phyloP scores from a whole-genome alignment of 2,329 filamentous ascomycete genomes.

The Penicillium sp. region DNA sequence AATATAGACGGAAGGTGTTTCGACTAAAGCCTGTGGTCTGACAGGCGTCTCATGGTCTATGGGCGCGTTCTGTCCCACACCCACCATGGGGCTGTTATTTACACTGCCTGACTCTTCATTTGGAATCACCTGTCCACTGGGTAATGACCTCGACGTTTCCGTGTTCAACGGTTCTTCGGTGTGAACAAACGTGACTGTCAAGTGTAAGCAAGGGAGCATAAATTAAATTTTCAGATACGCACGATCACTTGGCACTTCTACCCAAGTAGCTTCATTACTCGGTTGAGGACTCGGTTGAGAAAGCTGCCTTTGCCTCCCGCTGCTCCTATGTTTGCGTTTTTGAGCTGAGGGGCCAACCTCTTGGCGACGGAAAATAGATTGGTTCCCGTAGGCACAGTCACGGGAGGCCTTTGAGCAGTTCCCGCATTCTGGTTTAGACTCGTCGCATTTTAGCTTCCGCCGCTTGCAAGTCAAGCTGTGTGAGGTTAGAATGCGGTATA shows the following conservation, averaged over 20 bases:
- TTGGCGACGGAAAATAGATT: constrained; percentile 9
- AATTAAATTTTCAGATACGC: neutral
- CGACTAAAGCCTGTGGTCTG: neutral
- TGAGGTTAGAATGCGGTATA: neutral
- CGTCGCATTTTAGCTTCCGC: constrained; percentile 8
- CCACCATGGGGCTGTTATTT: neutral
- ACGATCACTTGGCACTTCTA: constrained; percentile 3
- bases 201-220: neutral
- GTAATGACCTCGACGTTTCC: neutral
- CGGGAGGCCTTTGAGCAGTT: constrained; percentile 8
- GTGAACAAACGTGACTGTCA: constrained; percentile 8
- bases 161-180: constrained; percentile 2
- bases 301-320: neutral
- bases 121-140: neutral
- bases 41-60: neutral
- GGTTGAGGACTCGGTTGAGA: neutral
- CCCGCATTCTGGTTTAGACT: neutral
- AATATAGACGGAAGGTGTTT: neutral
- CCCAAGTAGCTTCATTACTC: constrained; percentile 2
- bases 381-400: constrained; percentile 8
- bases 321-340: neutral
- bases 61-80: neutral
- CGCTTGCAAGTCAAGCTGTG: constrained; percentile 6
- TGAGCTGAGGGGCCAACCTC: neutral
- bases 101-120: neutral